Percentiles rank a stretch among this genome's conserved stretches.
Evolutionary conservation across 768 basidiomycete genomes (phyloP).

Genomic region (Melanogaster broomeanus): DNA sequence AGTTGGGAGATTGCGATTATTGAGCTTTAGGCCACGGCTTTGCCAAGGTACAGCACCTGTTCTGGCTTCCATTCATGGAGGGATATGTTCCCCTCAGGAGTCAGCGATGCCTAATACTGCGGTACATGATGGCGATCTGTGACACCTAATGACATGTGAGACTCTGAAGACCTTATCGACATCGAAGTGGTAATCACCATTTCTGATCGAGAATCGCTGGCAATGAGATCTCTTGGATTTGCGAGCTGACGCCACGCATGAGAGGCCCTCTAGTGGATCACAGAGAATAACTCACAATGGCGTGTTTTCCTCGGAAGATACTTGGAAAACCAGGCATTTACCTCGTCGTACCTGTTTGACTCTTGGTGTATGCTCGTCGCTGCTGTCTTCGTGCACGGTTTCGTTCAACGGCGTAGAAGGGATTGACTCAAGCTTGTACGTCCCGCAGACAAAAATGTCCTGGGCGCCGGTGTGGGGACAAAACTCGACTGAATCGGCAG

Average conservation of each 20-base stretch:
- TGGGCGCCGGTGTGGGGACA: slow-evolving; percentile 66
- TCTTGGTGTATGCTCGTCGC: background rate
- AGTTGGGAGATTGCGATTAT: slow-evolving; percentile 7
- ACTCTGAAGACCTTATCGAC: background rate
- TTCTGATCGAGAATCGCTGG: slow-evolving; percentile 93
- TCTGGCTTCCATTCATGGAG: slow-evolving; percentile 56
- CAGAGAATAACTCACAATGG: slow-evolving; percentile 36
- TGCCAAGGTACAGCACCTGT: slow-evolving; percentile 38
- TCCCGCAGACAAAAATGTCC: slow-evolving; percentile 83
- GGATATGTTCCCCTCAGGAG: slow-evolving; percentile 78
- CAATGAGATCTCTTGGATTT: slow-evolving; percentile 67
- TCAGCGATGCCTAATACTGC: slow-evolving; percentile 76
- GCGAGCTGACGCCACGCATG: slow-evolving; percentile 38
- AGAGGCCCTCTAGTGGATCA: background rate
- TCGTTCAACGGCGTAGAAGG: slow-evolving; percentile 4
- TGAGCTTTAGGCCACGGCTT: background rate
- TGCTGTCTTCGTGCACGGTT: slow-evolving; percentile 1
- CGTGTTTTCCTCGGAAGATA: slow-evolving; percentile 33
- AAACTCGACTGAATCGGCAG: slow-evolving; percentile 91
- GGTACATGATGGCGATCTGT: slow-evolving; percentile 40
- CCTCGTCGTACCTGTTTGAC: slow-evolving; percentile 54
- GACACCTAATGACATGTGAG: slow-evolving; percentile 50
- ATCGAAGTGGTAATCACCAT: slow-evolving; percentile 57
- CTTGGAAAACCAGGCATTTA: slow-evolving; percentile 69
- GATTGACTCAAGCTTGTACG: slow-evolving; percentile 73